Percentiles rank a stretch among this genome's conserved stretches.
Evolutionary conservation across 148 eudicot genomes (phyloP).

Genomic region (Rhododendron henanense): DNA sequence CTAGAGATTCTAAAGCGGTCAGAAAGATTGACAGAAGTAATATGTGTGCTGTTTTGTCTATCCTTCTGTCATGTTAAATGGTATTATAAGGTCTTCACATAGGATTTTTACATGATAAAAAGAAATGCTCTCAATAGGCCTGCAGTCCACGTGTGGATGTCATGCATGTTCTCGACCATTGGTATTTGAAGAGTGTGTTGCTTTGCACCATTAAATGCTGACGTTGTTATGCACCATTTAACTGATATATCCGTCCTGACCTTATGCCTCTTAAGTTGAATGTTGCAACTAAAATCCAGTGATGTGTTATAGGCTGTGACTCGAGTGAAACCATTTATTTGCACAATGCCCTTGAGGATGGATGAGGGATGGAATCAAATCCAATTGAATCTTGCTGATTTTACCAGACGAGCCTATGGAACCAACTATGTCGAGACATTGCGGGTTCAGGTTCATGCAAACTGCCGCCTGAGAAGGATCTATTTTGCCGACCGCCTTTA

Average conservation of each 20-base stretch:
- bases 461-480: constrained; percentile 87
- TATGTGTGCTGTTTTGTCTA: neutral
- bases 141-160: neutral
- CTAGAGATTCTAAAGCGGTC: neutral
- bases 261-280: neutral
- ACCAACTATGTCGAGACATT: constrained; percentile 94
- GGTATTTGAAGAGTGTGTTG: neutral
- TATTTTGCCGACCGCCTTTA: constrained; percentile 95
- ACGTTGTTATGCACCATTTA: neutral
- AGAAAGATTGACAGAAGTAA: neutral
- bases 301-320: constrained; percentile 60
- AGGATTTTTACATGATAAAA: neutral
- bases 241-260: neutral
- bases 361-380: constrained; percentile 99
- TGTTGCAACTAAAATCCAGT: constrained; percentile 7
- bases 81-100: neutral
- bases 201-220: neutral
- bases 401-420: constrained; percentile 94
- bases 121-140: neutral
- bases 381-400: constrained; percentile 89
- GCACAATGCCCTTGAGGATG: constrained; percentile 98
- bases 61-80: neutral
- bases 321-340: constrained; percentile 92
- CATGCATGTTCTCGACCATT: neutral
- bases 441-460: constrained; percentile 98